Evolutionary conservation across 2,329 filamentous ascomycete species (phyloP), one percentile per base, ranked within the genome.

Genomic region (Neonectria sp.): DNA sequence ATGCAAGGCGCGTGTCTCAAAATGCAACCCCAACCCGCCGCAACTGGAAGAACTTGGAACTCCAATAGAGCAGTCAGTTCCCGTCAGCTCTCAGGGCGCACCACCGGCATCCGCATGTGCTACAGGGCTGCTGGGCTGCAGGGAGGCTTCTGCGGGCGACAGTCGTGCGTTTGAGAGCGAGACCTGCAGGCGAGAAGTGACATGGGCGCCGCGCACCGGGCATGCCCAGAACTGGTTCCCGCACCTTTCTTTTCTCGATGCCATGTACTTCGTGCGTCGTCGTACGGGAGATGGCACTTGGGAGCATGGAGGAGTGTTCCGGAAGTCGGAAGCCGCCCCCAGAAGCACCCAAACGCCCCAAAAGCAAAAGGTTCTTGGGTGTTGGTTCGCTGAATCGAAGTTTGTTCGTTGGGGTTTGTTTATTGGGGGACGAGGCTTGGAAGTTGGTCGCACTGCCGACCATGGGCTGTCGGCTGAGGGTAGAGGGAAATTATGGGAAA

Each of bases 181-280:
- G 24, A 15, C 40, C 56, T 56, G 63, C 56, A 65, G 35, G 49
- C 21, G 63, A 66, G 60, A 17, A 15, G 33, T 57, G 45, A 45
- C 40, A 55, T 21, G 13, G 13, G 13, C 5, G 46, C 3, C 12
- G 12, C 15, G 40, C 21, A 21, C 21, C 21, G 21, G 21, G 21
- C 21, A 21, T 21, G 21, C 21, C 21, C 21, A 21, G 21, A 21
- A 21, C 62, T 17, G 35, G 53, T 63, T 35, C 25, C 11, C 5
- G 33, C 15, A 29, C 33, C 21, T 46, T 52, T 55, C 29, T 33
- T 55, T 40, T 29, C 33, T 31, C 15, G 40, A 53, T 21, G 49
- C 62, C 35, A 37, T 37, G 35, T 35, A 37, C 6, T 13, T 13
- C 15, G 21, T 21, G 12, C 35, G 55, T 40, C 24, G n/a, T 64